Conservation (phyloP, 202 grass and related monocot genomes). For the Saccharum hybrid region DNA sequence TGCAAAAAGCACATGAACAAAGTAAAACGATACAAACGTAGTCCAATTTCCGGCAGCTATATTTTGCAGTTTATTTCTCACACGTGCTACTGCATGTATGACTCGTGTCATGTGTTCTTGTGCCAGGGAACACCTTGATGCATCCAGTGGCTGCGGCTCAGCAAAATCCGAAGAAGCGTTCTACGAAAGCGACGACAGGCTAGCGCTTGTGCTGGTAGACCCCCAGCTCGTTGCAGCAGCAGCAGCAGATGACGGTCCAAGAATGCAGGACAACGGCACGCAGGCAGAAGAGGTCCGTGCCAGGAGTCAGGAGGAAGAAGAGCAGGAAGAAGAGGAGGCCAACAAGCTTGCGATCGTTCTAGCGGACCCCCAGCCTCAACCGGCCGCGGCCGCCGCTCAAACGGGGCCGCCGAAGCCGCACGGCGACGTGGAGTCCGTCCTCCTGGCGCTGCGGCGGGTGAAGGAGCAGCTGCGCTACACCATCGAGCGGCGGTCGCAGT, state of each 20-base stretch:
- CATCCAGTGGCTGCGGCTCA: constrained; percentile 32
- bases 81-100: not conserved
- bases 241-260: not conserved
- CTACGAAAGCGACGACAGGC: constrained; percentile 51
- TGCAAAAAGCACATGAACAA: not conserved
- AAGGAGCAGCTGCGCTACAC: constrained; percentile 82
- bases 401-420: not conserved
- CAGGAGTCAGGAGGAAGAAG: not conserved
- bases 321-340: not conserved
- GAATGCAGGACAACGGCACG: constrained; percentile 20
- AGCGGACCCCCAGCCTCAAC: constrained; percentile 35
- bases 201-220: constrained; percentile 50
- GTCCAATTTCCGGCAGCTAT: not conserved
- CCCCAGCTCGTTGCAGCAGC: constrained; percentile 3
- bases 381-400: not conserved
- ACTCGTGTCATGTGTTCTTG: not conserved
- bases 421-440: constrained; percentile 76
- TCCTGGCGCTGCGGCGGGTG: constrained; percentile 80
- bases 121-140: constrained; percentile 41
- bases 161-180: constrained; percentile 35
- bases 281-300: not conserved
- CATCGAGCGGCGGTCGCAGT: constrained; percentile 57
- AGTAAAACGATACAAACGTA: not conserved
- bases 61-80: not conserved
- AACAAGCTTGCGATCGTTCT: constrained; percentile 65